Evolutionary conservation across 768 basidiomycete genomes (phyloP), one percentile per base, ranked within the genome.

Genomic region (Podaxis carcinomalis): DNA sequence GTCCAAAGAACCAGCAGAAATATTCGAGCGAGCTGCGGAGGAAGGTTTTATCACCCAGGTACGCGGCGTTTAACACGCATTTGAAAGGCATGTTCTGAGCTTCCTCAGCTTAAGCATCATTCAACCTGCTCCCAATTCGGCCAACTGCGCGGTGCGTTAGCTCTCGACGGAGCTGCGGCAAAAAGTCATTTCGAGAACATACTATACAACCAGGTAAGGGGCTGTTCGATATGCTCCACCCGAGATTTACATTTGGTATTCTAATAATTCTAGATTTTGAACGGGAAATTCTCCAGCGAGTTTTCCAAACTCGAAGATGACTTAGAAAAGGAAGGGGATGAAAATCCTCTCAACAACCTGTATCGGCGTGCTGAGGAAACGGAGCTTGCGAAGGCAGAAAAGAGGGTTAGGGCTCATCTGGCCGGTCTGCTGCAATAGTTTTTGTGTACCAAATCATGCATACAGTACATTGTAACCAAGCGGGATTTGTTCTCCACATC

Each of bases 1-100:
- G 84, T 86, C 85, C 25, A 87, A 86, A 65, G 85, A 87, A 65
- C 85, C 86, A 1, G 85, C 85, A 5, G 85, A 86, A 65, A 86
- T 87, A 42, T 87, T 87, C 67, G 86, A 87, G 69, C 75, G 83
- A 16, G 84, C 86, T 6, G 86, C 85, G 5, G 85, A 87, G 64
- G 84, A 87, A 36, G 86, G 86, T 14, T 86, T 87, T 70, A 80
- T 87, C 52, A 69, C 67, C 16, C 84, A 86, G 73, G 84, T 79
- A 63, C 19, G 75, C 65, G 9, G 23, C 21, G 21, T 14, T 49
- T 27, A 11, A 32, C 14, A 11, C 25, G 32, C 47, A 23, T 23
- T 21, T 21, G 16, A 49, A 44, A 4, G 19, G 3, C 4, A 27
- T 25, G 21, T 23, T 23, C 47, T 49, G 7, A 49, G 13, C 9